Evolutionary conservation across 2,329 filamentous ascomycete genomes (phyloP), one percentile per base, ranked within the genome.

Genomic region (Aspergillus floridensis): DNA sequence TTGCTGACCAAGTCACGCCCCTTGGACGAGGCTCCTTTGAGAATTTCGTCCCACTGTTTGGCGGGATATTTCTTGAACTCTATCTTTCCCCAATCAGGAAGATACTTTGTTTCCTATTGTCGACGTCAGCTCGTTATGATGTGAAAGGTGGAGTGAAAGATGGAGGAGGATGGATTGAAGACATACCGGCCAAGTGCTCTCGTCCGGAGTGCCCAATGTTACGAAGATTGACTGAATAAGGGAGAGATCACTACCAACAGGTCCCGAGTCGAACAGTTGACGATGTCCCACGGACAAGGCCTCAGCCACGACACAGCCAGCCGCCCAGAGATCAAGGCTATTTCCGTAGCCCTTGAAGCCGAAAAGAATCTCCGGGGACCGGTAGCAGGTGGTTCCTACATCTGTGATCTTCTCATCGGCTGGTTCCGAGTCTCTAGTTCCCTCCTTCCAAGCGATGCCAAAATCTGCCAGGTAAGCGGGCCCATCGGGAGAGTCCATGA

Each of bases 161-260:
- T 22, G 12, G 24, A 32, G 16, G 14, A 10, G 16, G n/a, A 10
- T 22, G 11, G 63, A 3, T 7, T 31, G 21, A 54, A 32, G n/a
- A 72, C 82, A 66, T 74, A 86, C 91, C 2, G 95, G 95, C 95
- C 95, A 99, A 0, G 81, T 86, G 55, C 88, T 80, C n/a, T 82
- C 76, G 49, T 89, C 89, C 0, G 95, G 95, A 1, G 93, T 97
- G 1, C 96, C 96, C 6, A 99, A 76, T 0, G 89, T 96, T 76
- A 90, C 88, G 77, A 99, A 98, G 38, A 98, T 93, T 70, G 92
- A 96, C 56, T 93, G 83, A 58, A 99, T 93, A 53, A 99, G 80
- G 0, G 91, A 90, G 44, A 99, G 81, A 76, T 99, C 95, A 70
- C 91, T 98, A 0, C 96, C 95, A 53, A 98, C 83, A 67, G 96